Evolutionary conservation across 257 asterid genomes (phyloP).

Genomic region (Ligustrum vulgare): DNA sequence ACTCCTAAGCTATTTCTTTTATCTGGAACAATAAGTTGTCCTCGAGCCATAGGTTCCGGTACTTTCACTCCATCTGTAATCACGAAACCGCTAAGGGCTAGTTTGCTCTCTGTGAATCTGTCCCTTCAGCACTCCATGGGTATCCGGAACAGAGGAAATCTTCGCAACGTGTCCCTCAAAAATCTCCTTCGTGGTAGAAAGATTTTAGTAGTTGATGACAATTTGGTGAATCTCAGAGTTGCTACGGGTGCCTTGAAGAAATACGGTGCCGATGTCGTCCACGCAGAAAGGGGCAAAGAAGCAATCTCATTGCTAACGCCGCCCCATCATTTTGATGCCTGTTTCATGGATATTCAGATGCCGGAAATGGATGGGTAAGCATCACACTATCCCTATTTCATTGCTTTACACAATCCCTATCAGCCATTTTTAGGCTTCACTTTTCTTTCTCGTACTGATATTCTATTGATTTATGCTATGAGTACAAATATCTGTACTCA

Average conservation of each 20-base stretch:
- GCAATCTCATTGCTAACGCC: constrained; percentile 69
- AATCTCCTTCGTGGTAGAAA: constrained; percentile 75
- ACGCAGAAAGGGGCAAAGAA: constrained; percentile 70
- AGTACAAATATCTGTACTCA: no score
- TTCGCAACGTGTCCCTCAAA: constrained; percentile 52
- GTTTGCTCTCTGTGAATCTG: constrained; percentile 87
- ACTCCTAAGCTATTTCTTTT: constrained; percentile 54
- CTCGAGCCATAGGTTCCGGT: constrained; percentile 26
- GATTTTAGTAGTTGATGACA: constrained; percentile 86
- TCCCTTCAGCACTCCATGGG: constrained; percentile 82
- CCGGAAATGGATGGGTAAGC: constrained; percentile 97
- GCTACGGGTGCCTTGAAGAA: constrained; percentile 82
- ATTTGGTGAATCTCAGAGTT: constrained; percentile 84
- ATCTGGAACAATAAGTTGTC: constrained; percentile 52
- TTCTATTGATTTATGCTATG: not conserved
- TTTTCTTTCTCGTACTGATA: not conserved
- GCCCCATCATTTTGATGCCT: constrained; percentile 90
- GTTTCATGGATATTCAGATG: constrained; percentile 99
- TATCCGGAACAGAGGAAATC: constrained; percentile 47
- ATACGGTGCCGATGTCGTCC: constrained; percentile 92
- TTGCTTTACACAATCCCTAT: not conserved
- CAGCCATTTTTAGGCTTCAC: not conserved
- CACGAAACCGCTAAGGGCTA: constrained; percentile 75
- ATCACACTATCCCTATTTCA: not conserved
- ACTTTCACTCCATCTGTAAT: constrained; percentile 46